Conservation (phyloP, 75 land plant genomes). For the Pinus albicaulis region DNA sequence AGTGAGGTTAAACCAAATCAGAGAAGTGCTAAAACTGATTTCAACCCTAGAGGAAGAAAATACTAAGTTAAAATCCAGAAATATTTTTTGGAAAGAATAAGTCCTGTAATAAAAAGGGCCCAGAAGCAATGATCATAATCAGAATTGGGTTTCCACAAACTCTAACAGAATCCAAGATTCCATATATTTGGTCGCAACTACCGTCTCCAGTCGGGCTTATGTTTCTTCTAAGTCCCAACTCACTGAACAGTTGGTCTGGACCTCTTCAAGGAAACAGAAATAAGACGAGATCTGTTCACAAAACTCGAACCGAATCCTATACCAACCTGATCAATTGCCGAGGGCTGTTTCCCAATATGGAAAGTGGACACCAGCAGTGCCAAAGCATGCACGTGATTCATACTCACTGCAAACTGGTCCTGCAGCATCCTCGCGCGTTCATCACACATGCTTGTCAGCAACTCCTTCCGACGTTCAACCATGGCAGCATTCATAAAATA, state of each 20-base stretch:
- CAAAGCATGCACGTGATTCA: slow-evolving; percentile 94
- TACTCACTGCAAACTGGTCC: slow-evolving; percentile 92
- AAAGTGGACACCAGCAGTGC: slow-evolving; percentile 87
- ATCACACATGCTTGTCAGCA: slow-evolving; percentile 89
- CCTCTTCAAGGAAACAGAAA: background rate
- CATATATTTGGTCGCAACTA: background rate
- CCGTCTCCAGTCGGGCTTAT: background rate
- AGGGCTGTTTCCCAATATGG: slow-evolving; percentile 80
- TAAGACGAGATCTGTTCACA: background rate
- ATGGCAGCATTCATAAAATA: slow-evolving; percentile 44
- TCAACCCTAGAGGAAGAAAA: no score
- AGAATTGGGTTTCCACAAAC: background rate
- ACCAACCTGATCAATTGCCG: slow-evolving; percentile 89
- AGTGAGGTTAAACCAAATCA: no score
- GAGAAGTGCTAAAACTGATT: no score
- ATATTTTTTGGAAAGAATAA: background rate
- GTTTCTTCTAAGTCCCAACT: background rate
- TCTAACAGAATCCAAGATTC: background rate
- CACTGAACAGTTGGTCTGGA: no score
- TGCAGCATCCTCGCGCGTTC: slow-evolving; percentile 95
- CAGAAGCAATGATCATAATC: background rate
- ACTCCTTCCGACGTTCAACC: slow-evolving; percentile 59
- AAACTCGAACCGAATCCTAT: no score
- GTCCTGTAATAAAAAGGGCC: background rate
- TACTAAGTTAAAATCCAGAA: background rate